Evolutionary conservation across 176 grass and related monocot genomes (phyloP), one percentile per base, ranked within the genome.

Genomic region (Canna indica): DNA sequence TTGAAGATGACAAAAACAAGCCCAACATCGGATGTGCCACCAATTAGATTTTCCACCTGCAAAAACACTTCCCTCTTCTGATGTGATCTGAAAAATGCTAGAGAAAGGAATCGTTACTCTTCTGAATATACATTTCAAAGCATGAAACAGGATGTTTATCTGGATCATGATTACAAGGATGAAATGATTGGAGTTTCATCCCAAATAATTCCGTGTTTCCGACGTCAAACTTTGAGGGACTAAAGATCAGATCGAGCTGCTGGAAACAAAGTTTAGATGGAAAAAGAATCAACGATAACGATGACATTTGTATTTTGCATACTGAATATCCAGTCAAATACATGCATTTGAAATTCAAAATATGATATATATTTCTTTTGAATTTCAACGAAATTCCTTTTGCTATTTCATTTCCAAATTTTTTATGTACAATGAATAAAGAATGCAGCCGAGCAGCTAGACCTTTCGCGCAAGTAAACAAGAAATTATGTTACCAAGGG

Each of bases 371-470:
- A 5, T 24, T 6, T 54, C 1, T 20, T 54, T 54, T 24, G 1
- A 54, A 24, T 54, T 54, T 44, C n/a, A 8, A 44, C 50, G 6
- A 54, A 22, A 20, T 54, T 54, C 22, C 3, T n/a, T 54, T 4
- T 5, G 1, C n/a, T n/a, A n/a, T n/a, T n/a, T n/a, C n/a, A n/a
- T n/a, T n/a, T n/a, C n/a, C n/a, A n/a, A n/a, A n/a, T n/a, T n/a
- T n/a, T n/a, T n/a, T n/a, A 13, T 67, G 64, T 67, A 67, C 35
- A 42, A 39, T 26, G 64, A 67, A 67, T 67, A 42, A 67, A 67
- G 64, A 67, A 67, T 67, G 18, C 18, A 41, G 13, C 15, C 31
- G 31, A 42, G 36, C 0, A 67, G 42, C 24, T 25, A n/a, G 25
- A 3, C 36, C 22, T 26, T 59, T 27, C 3, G 27, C 22, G 24